Evolutionary conservation across 2,329 filamentous ascomycete species (phyloP), one percentile per base, ranked within the genome.

Genomic region (Zymoseptoria pseudotritici): DNA sequence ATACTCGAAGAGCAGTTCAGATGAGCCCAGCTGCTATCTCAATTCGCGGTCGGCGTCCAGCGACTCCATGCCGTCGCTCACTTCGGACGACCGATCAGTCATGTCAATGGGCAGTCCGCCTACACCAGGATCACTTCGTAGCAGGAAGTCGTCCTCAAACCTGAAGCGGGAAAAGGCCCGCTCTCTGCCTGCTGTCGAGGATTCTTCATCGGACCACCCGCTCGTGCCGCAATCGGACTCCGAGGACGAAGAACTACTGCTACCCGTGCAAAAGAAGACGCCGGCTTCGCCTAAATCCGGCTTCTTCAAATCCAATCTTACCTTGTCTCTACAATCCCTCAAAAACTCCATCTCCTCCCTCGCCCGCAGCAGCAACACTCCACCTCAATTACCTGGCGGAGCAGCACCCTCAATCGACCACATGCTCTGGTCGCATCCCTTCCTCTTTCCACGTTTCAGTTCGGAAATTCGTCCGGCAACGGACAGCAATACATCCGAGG

Each of bases 231-330:
- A 72, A 50, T 68, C 67, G 29, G 65, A 65, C 1, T 17, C 53
- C 13, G 66, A 69, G 24, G 70, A 73, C 36, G 70, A 73, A 49
- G 72, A 66, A 61, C 67, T 74, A 29, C 58, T 70, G 19, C 50
- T 67, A 63, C 50, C 69, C 69, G 59, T 67, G 24, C 59, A 58
- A 26, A 63, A 67, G 59, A 63, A 70, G 51, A 64, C 67, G n/a
- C 36, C 70, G 17, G 63, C 71, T 21, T 67, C 73, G 26, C 76
- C 78, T 52, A 78, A 78, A 57, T 63, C 78, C 4, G 76, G 75
- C 19, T 80, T 78, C 1, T 83, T 86, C 74, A 85, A 83, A 62
- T 87, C 84, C 0, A 86, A 86, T 61, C 74, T 87, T 51, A 86
- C 84, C 0, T 82, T 83, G 2, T 86, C 84, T 0, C 71, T 87